Base-by-base conservation (phyloP, 2,329 filamentous ascomycete species). In the Phialocephala sp. region DNA sequence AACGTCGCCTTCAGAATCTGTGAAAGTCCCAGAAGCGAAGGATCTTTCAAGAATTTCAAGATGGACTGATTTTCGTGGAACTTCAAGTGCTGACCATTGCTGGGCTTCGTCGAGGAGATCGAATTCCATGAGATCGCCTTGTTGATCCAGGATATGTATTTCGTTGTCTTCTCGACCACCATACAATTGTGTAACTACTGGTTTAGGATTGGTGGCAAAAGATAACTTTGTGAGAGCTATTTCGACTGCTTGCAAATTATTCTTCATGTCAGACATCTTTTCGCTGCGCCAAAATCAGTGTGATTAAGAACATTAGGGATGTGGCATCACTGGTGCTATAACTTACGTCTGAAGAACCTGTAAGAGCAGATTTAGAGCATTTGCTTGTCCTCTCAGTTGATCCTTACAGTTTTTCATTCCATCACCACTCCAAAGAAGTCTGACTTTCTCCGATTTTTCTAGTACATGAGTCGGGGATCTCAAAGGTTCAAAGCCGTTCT, bases 391-490 rank as follows among this genome's bases (percentile, higher is more conserved):
- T 24, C 63, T 45, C 8, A 69, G 32, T 22, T 68, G 61, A 11
- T 14, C 43, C 2, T 66, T 43, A 24, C 62, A 41, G 32, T 64
- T 50, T 41, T 60, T 50, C 68, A 69, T 68, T 1, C 27, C 37
- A 50, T 64, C 59, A 22, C 66, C 65, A 45, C 66, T 66, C 68
- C 68, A 69, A 2, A 69, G 47, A 22, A 66, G 27, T 32, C 60
- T 58, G n/a, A 66, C 39, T 22, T 64, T 66, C 2, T 60, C 64
- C 4, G 20, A 37, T 15, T 22, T 39, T 15, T 32, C 24, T 22
- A 59, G 27, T n/a, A 3, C 1, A 8, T 47, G 12, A 8, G 54
- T 22, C 14, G 36, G 14, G 11, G 12, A 20, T 24, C 20, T 22
- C 8, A 65, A n/a, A n/a, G 27, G 37, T 15, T 65, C 56, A 18